Evolutionary conservation across 768 basidiomycete genomes (phyloP), one percentile per base, ranked within the genome.

Genomic region (Lyophyllum decastes): DNA sequence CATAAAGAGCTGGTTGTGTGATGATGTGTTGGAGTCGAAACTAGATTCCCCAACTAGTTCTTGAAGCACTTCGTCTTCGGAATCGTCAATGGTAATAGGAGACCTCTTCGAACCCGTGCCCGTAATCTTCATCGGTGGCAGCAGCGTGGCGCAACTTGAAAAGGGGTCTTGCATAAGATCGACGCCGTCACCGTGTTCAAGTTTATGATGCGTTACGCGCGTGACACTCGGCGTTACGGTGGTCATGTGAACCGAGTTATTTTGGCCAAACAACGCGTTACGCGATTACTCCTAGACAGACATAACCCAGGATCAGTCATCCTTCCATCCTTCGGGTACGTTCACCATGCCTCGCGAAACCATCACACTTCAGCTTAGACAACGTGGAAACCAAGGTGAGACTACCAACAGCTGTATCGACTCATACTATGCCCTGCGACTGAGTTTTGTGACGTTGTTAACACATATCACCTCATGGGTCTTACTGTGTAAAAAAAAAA

Each of bases 71-170:
- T 78, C 77, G 26, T 76, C 73, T 61, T 78, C 77, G 26, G 76
- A 78, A 58, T 78, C 76, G 48, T 76, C 73, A 33, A 78, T 66
- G 35, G 68, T 60, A 19, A 77, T 77, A 33, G 77, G 77, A 26
- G 73, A 78, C 19, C 47, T 62, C 47, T 60, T 60, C 0, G 76
- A 73, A 41, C 76, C 76, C 21, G 70, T 58, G 52, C 72, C 72
- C 24, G 56, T 60, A 3, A n/a, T 34, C 51, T 60, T 64, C 63
- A 61, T 64, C n/a, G 27, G 16, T 45, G 19, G 21, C 17, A 47
- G 21, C 38, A 3, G 45, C 17, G n/a, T 34, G 26, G 26, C 27
- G 45, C 34, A 54, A 38, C 12, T 1, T 19, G 10, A 14, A 27
- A 27, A 47, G 34, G 27, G 25, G 35, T 3, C 17, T 30, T 22